Conservation (phyloP, 2,329 filamentous ascomycete genomes). For the Dothistroma septosporum region DNA sequence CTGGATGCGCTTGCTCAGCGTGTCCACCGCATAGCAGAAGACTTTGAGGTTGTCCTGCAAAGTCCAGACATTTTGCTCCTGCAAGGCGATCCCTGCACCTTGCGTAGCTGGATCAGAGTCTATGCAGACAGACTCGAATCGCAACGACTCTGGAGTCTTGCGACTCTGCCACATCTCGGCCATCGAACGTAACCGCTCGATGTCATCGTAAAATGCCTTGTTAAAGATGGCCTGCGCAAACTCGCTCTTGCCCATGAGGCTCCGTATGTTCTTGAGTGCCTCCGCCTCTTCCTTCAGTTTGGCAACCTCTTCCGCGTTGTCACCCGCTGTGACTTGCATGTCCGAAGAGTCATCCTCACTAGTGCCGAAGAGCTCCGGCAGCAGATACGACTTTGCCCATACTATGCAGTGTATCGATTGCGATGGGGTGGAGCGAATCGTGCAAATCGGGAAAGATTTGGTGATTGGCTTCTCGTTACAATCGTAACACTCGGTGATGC, state of each 20-base stretch:
- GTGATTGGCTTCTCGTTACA: slow-evolving; percentile 85
- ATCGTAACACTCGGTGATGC: slow-evolving; percentile 91
- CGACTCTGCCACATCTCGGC: slow-evolving; percentile 95
- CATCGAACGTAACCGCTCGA: slow-evolving; percentile 76
- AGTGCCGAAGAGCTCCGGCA: slow-evolving; percentile 89
- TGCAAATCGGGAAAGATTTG: slow-evolving; percentile 93
- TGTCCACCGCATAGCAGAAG: slow-evolving; percentile 76
- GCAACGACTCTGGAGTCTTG: slow-evolving; percentile 66
- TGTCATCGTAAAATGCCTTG: slow-evolving; percentile 86
- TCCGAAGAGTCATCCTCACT: slow-evolving; percentile 80
- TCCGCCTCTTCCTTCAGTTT: slow-evolving; percentile 80
- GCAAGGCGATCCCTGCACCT: slow-evolving; percentile 50
- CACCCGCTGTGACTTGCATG: slow-evolving; percentile 76
- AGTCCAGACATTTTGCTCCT: slow-evolving; percentile 75
- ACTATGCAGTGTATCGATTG: slow-evolving; percentile 98
- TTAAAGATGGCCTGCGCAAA: slow-evolving; percentile 81
- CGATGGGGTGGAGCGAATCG: slow-evolving; percentile 90
- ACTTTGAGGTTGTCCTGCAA: slow-evolving; percentile 77
- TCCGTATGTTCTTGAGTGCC: slow-evolving; percentile 76
- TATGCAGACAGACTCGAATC: slow-evolving; percentile 55
- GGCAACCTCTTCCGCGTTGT: slow-evolving; percentile 83
- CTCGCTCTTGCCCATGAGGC: slow-evolving; percentile 70
- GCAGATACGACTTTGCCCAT: slow-evolving; percentile 94
- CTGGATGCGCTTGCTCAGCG: slow-evolving; percentile 70
- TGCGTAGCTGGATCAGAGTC: slow-evolving; percentile 24